A percentile compares a stretch with the other conserved stretches of the same genome.
Evolutionary conservation across 139 green algal genomes (phyloP).

Genomic region (Closterium sp.): DNA sequence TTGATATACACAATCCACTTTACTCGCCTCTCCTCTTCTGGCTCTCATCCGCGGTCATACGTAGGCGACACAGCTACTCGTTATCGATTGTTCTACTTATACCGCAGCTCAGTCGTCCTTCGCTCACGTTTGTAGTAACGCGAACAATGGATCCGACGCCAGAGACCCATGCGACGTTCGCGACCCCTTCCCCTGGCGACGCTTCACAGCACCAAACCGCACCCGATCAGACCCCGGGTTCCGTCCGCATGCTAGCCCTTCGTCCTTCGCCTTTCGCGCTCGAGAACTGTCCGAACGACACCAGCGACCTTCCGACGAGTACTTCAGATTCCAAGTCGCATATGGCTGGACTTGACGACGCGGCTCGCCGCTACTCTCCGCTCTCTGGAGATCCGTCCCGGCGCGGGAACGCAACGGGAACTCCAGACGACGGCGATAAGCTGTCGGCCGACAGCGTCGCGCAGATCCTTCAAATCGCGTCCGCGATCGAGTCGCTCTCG

Average conservation of each 20-base stretch:
- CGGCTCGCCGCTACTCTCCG: background rate
- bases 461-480: background rate
- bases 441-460: background rate
- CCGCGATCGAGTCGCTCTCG: background rate
- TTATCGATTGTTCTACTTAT: too few species aligned
- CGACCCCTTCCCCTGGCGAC: too few species aligned
- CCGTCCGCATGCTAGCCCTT: background rate
- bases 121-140: too few species aligned
- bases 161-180: too few species aligned
- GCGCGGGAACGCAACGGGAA: background rate
- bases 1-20: too few species aligned
- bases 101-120: too few species aligned
- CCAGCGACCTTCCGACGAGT: background rate
- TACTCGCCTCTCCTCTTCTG: too few species aligned
- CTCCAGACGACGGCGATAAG: background rate
- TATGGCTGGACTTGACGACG: background rate
- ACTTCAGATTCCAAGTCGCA: background rate
- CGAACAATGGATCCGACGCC: too few species aligned
- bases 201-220: too few species aligned
- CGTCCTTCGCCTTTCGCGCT: background rate
- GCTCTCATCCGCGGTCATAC: too few species aligned
- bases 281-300: background rate
- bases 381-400: background rate
- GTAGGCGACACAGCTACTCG: too few species aligned
- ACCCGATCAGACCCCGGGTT: too few species aligned